Evolutionary conservation across 2,329 filamentous ascomycete species (phyloP), one percentile per base, ranked within the genome.

Genomic region (Whalleya microplaca): DNA sequence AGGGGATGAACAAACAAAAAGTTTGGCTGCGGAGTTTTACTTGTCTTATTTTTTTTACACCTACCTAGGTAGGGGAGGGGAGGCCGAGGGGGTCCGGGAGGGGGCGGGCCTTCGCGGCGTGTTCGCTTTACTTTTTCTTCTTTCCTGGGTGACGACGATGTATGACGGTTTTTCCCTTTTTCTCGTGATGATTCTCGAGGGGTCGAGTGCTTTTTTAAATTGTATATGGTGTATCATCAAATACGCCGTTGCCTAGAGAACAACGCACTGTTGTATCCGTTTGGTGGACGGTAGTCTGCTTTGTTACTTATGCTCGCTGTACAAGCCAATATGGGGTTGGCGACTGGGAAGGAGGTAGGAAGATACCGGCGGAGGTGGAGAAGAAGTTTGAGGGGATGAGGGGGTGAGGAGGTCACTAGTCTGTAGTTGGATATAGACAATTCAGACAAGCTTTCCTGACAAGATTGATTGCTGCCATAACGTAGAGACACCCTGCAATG

Each of bases 141-240:
- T 45, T 12, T 10, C 12, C 45, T 41, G 18, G 29, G 20, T n/a
- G 16, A 19, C 42, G 45, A 46, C 10, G 27, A 23, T 47, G 21
- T 43, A 42, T 18, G 44, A 44, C 27, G 23, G 48, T 46, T 20
- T 19, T 47, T 41, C 41, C 16, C 27, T 32, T 41, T 27, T 18
- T 32, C 12, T 46, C 42, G 47, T 45, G 48, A 59, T 7, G 51
- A 37, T 44, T 12, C 14, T 12, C 5, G 32, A 32, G 37, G 23
- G 46, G 43, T 46, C 21, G 27, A 40, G 44, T 46, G 37, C 20
- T 41, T 18, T n/a, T 23, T 27, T 42, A 32, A 32, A 16, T 41
- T 41, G 32, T 41, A 23, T 45, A 48, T 29, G 40, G 16, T 45
- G 45, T n/a, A 23, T n/a, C 52, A 41, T 48, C 8, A 37, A 37